Percentiles rank a stretch among this genome's conserved stretches.
These are phyloP conservation scores for Nicotiana knightiana DNA, from an alignment of 257 asterid genomes.

Conservation along the genomic window DNA sequence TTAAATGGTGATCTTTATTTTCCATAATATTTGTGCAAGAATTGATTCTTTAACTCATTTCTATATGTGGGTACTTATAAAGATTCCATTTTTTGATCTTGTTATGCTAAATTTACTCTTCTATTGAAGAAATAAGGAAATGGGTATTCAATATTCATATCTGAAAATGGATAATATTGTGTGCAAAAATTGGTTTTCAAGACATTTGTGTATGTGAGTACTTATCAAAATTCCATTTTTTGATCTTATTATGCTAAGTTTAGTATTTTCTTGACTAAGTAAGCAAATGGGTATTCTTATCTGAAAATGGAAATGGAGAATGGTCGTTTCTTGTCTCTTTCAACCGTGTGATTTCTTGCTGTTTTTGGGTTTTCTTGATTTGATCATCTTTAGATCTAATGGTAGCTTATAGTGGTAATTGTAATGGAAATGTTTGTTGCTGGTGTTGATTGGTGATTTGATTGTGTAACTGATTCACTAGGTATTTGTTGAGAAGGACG, in stretches of 20 bases:
- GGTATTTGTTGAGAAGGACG: background rate
- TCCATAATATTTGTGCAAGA: background rate
- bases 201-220: background rate
- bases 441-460: conserved; percentile 6
- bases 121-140: background rate
- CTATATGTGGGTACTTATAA: background rate
- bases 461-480: background rate
- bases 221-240: background rate
- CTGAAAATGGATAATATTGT: background rate
- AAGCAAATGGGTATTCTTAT: background rate
- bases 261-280: background rate
- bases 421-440: background rate
- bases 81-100: background rate
- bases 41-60: background rate
- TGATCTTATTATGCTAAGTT: background rate
- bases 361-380: background rate
- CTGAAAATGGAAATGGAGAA: background rate
- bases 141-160: background rate
- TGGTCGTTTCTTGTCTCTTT: background rate
- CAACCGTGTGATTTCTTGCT: background rate
- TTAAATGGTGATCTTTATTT: background rate
- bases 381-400: background rate
- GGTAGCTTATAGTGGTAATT: background rate
- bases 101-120: background rate
- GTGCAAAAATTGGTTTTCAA: background rate